Base-by-base conservation (phyloP, 108 stramenopile species). In the Cyclotella sp. region DNA sequence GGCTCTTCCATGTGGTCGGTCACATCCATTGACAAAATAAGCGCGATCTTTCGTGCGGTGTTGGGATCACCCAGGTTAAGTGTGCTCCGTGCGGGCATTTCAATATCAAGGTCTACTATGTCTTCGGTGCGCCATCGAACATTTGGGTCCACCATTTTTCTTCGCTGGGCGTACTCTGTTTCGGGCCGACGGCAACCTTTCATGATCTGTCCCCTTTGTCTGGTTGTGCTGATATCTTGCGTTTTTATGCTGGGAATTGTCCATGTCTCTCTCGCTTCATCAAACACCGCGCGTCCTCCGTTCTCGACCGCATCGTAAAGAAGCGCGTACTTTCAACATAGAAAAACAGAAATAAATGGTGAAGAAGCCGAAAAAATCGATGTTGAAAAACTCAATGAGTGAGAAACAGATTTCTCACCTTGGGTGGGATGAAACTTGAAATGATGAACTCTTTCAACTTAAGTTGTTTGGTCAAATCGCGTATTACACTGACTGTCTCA, bases 361-460 rank as follows among this genome's bases (percentile, higher is more conserved):
- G 34, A 34, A 34, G 34, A 34, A 34, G 34, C 34, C 34, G 34
- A 5, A 34, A 5, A 5, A 69, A 14, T 34, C 44, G 19, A 69
- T 58, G 26, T 40, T 11, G 43, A 14, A 49, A 27, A n/a, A 24
- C 30, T 26, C 21, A 40, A 40, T 24, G 30, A 27, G 9, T 2
- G 26, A 22, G n/a, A 15, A 6, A 54, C 43, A 60, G 34, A 55
- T 19, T 19, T 30, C 52, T 62, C 46, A 83, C 92, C 77, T 89
- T 86, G 24, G 92, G 87, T 0, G 95, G 95, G 26, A 95, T 84
- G 44, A 95, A 94, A 53, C 86, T 81, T 13, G 77, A 63, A 10
- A 95, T 87, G 52, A 95, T 40, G n/a, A 93, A 81, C 54, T 94
- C 87, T 69, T 95, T 95, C n/a, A 97, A 87, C 83, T 97, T 97